Evolutionary conservation across 1,139 yeast genomes (phyloP).

Genomic region (Blastobotrys aristatus): DNA sequence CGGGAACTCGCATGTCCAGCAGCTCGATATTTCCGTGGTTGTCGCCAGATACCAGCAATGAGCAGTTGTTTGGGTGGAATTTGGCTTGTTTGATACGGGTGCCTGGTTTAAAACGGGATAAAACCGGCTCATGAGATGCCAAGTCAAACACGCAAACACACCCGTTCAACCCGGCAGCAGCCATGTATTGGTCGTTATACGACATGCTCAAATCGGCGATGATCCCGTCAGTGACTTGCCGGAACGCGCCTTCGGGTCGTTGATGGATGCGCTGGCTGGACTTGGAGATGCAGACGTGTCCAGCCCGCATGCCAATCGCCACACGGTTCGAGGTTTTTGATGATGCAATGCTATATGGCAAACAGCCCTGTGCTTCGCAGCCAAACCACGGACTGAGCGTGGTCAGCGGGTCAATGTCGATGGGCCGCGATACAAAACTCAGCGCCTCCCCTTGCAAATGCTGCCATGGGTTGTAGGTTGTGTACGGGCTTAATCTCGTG

Average conservation of each 20-base stretch:
- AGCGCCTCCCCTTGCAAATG: conserved; percentile 5
- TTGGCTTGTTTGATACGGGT: conserved; percentile 4
- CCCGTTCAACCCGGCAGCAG: neutral
- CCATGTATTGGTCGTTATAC: conserved; percentile 1
- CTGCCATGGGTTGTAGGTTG: neutral
- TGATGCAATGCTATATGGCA: conserved; percentile 7
- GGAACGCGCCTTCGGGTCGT: neutral
- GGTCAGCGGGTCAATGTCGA: neutral
- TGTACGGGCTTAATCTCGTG: neutral
- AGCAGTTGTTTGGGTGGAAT: neutral
- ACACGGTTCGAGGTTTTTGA: neutral
- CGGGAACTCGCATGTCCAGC: neutral
- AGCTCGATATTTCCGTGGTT: neutral
- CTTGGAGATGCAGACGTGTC: neutral
- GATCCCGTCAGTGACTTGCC: conserved; percentile 1
- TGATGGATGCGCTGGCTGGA: neutral
- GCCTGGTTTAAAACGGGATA: neutral
- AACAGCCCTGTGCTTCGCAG: conserved; percentile 1
- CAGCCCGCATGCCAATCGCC: conserved; percentile 11
- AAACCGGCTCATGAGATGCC: neutral
- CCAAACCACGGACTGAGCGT: neutral
- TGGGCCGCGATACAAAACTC: conserved; percentile 1
- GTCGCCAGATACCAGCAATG: neutral
- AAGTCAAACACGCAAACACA: neutral
- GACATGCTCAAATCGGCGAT: conserved; percentile 7